Evolutionary conservation across 2,329 filamentous ascomycete genomes (phyloP).

Genomic region (Neopestalotiopsis sp.): DNA sequence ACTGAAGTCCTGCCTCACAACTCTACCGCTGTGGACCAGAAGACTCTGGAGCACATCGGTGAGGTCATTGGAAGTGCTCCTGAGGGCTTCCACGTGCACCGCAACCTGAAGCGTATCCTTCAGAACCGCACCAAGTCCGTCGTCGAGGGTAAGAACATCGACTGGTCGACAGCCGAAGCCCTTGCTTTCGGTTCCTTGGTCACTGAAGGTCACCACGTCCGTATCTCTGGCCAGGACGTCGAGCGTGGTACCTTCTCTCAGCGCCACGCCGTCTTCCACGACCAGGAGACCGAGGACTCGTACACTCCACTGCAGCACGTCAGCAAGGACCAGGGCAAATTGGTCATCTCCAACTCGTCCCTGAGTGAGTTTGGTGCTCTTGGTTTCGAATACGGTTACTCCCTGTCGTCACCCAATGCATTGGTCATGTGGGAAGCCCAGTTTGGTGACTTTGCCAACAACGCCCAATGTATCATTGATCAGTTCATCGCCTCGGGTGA

Average conservation of each 20-base stretch:
- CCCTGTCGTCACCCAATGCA: slow-evolving; percentile 92
- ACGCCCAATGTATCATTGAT: slow-evolving; percentile 97
- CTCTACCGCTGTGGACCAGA: slow-evolving; percentile 77
- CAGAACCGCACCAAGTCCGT: slow-evolving; percentile 89
- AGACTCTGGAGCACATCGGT: slow-evolving; percentile 81
- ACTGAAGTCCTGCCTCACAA: slow-evolving; percentile 92
- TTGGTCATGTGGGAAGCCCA: slow-evolving; percentile 99
- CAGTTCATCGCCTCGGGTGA: slow-evolving; percentile 98
- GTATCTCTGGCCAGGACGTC: slow-evolving; percentile 97
- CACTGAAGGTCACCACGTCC: slow-evolving; percentile 93
- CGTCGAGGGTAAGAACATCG: slow-evolving; percentile 89
- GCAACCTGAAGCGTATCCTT: slow-evolving; percentile 97
- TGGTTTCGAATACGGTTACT: slow-evolving; percentile 99
- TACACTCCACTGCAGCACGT: slow-evolving; percentile 93
- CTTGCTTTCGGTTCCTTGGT: slow-evolving; percentile 92
- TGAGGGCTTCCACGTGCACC: slow-evolving; percentile 87
- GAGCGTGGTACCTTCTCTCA: slow-evolving; percentile 99
- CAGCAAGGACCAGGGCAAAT: slow-evolving; percentile 89
- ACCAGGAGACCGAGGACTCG: slow-evolving; percentile 91
- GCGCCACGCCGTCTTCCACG: slow-evolving; percentile 94
- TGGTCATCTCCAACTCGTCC: slow-evolving; percentile 97
- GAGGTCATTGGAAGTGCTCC: slow-evolving; percentile 78
- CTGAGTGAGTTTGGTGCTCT: slow-evolving; percentile 74
- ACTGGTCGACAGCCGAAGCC: slow-evolving; percentile 97
- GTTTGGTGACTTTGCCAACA: slow-evolving; percentile 99